Percentiles rank a stretch among this genome's conserved stretches.
Evolutionary conservation across 345 rosid species (phyloP).

Genomic region (Cardamine occulta): DNA sequence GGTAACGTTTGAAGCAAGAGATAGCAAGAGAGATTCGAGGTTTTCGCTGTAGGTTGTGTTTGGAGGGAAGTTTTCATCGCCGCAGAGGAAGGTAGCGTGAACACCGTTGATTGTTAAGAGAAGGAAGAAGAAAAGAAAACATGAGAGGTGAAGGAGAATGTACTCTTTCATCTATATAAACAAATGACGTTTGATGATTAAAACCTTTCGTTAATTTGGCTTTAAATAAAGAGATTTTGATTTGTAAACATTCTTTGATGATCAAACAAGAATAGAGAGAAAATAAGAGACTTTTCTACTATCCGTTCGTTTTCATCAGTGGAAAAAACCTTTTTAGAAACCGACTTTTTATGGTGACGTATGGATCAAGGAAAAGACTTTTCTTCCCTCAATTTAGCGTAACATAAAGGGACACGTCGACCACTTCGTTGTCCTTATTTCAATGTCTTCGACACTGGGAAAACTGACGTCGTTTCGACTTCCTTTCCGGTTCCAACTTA

Average conservation of each 20-base stretch:
- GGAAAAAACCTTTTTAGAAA: constrained; percentile 9
- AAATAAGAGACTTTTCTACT: constrained; percentile 6
- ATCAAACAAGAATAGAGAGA: neutral
- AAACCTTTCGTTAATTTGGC: constrained; percentile 51
- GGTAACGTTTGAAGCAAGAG: constrained; percentile 43
- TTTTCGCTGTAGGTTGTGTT: constrained; percentile 32
- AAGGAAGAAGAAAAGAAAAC: constrained; percentile 24
- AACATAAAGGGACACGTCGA: constrained; percentile 11
- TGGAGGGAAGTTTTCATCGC: constrained; percentile 44
- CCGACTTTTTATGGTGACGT: constrained; percentile 32
- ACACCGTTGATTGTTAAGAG: constrained; percentile 36
- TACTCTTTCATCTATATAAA: constrained; percentile 17
- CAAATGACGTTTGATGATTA: constrained; percentile 27
- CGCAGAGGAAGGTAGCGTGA: constrained; percentile 27
- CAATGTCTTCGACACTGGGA: neutral
- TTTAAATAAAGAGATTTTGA: constrained; percentile 43
- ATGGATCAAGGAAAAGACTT: constrained; percentile 6
- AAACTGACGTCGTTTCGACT: neutral
- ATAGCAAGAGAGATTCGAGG: constrained; percentile 36
- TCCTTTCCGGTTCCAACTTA: neutral
- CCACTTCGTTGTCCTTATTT: neutral
- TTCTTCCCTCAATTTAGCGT: neutral
- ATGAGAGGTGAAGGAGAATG: constrained; percentile 1
- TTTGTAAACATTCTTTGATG: constrained; percentile 1
- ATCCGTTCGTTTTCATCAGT: constrained; percentile 28